Conservation (phyloP, 2,329 filamentous ascomycete genomes). For the Didymosphaeria variabile region DNA sequence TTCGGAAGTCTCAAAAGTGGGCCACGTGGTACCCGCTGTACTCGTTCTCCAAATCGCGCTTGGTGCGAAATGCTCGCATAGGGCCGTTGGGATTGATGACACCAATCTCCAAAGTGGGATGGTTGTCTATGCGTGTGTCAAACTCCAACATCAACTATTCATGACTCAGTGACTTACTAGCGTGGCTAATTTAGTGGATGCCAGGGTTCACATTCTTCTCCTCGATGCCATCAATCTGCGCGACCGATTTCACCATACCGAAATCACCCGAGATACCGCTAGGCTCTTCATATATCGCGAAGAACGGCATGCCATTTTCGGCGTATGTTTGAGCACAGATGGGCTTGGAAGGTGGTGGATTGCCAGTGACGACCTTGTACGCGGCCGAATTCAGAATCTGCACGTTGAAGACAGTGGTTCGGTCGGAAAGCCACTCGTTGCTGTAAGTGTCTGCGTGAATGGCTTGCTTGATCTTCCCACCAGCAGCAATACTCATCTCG, state of each 20-base stretch:
- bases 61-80: not conserved
- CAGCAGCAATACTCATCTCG: slow-evolving; percentile 51
- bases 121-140: not conserved
- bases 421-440: slow-evolving; percentile 13
- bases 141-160: no score
- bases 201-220: slow-evolving; percentile 22
- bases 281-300: slow-evolving; percentile 40
- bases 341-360: slow-evolving; percentile 44
- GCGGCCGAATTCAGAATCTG: slow-evolving; percentile 51
- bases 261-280: slow-evolving; percentile 41
- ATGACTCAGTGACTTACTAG: not conserved
- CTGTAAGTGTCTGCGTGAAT: slow-evolving; percentile 44
- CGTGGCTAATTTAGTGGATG: not conserved
- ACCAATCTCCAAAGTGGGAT: not conserved
- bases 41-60: not conserved
- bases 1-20: not conserved
- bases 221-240: slow-evolving; percentile 30
- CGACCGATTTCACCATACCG: slow-evolving; percentile 35
- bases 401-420: slow-evolving; percentile 49
- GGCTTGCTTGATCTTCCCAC: slow-evolving; percentile 54
- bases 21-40: not conserved
- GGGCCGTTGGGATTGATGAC: not conserved
- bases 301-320: slow-evolving; percentile 50
- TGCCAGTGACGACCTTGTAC: slow-evolving; percentile 51
- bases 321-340: slow-evolving; percentile 49